Evolutionary conservation across 2,329 filamentous ascomycete genomes (phyloP).

Genomic region (Talaromyces sp.): DNA sequence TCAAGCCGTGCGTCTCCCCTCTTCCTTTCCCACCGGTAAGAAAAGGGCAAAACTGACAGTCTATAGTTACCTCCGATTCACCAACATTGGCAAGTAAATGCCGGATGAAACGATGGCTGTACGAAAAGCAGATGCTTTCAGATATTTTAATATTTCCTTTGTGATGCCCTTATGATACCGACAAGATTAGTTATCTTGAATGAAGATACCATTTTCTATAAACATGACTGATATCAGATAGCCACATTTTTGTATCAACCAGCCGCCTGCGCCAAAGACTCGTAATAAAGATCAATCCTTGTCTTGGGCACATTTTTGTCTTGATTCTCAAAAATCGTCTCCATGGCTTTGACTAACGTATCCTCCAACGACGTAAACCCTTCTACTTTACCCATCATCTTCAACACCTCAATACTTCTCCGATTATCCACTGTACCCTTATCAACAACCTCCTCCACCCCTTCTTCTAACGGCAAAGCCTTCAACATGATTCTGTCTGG

Average conservation of each 20-base stretch:
- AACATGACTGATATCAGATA: neutral
- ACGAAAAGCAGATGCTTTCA: neutral
- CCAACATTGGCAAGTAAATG: constrained; percentile 30
- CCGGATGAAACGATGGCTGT: neutral
- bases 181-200: constrained; percentile 6
- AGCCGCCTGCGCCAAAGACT: neutral
- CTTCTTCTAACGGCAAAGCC: neutral
- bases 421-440: neutral
- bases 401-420: constrained; percentile 3
- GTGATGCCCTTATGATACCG: constrained; percentile 19
- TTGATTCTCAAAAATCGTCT: constrained; percentile 3
- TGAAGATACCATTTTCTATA: neutral
- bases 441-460: neutral
- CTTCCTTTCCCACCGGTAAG: neutral
- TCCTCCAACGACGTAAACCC: constrained; percentile 8
- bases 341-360: constrained; percentile 2
- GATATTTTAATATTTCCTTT: constrained; percentile 5
- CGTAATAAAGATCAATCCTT: constrained; percentile 9
- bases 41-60: neutral
- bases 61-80: constrained; percentile 36
- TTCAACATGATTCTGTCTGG: neutral
- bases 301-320: constrained; percentile 2
- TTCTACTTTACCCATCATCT: constrained; percentile 3
- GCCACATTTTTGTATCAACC: neutral
- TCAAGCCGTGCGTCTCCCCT: constrained; percentile 51